Percentiles rank a stretch among this genome's conserved stretches.
phyloP scores from a whole-genome alignment of 2,329 filamentous ascomycete genomes.

The Ceratocystis cacaofunesta region DNA sequence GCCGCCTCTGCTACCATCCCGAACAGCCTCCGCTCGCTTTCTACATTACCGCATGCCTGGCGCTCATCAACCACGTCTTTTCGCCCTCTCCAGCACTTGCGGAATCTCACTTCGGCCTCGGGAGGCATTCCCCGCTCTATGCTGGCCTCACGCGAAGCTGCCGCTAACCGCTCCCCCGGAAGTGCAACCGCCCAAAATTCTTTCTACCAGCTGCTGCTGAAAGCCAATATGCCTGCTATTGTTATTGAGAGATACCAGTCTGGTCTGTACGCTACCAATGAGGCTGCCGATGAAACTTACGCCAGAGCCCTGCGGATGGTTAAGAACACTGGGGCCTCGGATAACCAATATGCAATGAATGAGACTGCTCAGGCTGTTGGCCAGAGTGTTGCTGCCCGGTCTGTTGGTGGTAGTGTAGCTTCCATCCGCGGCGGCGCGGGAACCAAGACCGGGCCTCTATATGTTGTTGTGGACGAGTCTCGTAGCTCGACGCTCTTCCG shows the following conservation, averaged over 20 bases:
- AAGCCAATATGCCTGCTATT: conserved; percentile 87
- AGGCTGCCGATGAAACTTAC: conserved; percentile 64
- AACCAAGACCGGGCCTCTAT: conserved; percentile 69
- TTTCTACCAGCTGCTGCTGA: conserved; percentile 82
- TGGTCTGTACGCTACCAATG: conserved; percentile 68
- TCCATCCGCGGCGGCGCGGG: conserved; percentile 45
- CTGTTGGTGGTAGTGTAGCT: conserved; percentile 51
- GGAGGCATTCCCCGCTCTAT: conserved; percentile 45
- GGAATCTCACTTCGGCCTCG: conserved; percentile 22
- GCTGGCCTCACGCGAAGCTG: conserved; percentile 74
- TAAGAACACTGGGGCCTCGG: conserved; percentile 13
- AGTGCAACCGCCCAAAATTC: conserved; percentile 82
- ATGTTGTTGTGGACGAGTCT: conserved; percentile 90
- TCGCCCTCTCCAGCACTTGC: conserved; percentile 5
- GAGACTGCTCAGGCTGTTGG: conserved; percentile 58
- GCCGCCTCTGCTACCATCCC: conserved; percentile 17
- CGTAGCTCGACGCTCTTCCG: conserved; percentile 66
- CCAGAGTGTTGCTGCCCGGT: conserved; percentile 63
- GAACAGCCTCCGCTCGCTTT: conserved; percentile 20
- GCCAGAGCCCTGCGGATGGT: conserved; percentile 25
- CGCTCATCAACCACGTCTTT: not conserved
- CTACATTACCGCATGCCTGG: conserved; percentile 5
- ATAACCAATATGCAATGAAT: conserved; percentile 23
- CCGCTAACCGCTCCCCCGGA: conserved; percentile 79
- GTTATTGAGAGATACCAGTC: conserved; percentile 81